A percentile compares a stretch with the other conserved stretches of the same genome.
These are phyloP conservation scores for Medicago ruthenica DNA, from an alignment of 306 rosid species.

Conservation along the genomic window DNA sequence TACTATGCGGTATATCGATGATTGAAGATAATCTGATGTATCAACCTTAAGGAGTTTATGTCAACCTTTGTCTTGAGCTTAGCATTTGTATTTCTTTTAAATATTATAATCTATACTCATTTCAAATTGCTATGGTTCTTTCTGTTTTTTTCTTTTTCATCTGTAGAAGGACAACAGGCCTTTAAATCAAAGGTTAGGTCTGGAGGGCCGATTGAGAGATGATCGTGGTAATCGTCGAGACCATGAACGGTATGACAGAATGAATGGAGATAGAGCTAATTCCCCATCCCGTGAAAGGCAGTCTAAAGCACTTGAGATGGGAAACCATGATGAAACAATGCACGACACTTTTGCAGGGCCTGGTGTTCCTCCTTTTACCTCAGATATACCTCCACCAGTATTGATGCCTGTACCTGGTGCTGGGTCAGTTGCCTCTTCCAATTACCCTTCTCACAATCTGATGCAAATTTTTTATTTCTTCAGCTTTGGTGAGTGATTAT, in stretches of 20 bases:
- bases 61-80: slow-evolving; percentile 8
- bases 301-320: slow-evolving; percentile 71
- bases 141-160: neutral
- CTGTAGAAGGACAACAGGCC: slow-evolving; percentile 75
- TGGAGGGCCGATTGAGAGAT: slow-evolving; percentile 81
- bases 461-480: slow-evolving; percentile 2
- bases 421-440: slow-evolving; percentile 65
- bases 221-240: slow-evolving; percentile 89
- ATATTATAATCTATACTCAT: slow-evolving; percentile 6
- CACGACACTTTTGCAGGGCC: slow-evolving; percentile 77
- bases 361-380: slow-evolving; percentile 71
- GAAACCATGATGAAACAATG: slow-evolving; percentile 85
- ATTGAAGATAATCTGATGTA: slow-evolving; percentile 22
- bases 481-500: slow-evolving; percentile 31
- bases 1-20: slow-evolving; percentile 20
- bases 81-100: slow-evolving; percentile 7
- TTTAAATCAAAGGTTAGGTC: slow-evolving; percentile 71
- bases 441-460: slow-evolving; percentile 13
- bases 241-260: slow-evolving; percentile 64
- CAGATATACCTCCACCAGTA: slow-evolving; percentile 89
- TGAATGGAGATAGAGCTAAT: slow-evolving; percentile 75
- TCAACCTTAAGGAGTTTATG: slow-evolving; percentile 29
- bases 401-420: slow-evolving; percentile 99
- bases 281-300: slow-evolving; percentile 70
- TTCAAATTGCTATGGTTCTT: slow-evolving; percentile 25